Evolutionary conservation across 192 early-diverging fungal genomes (phyloP).

Genomic region (Coemansia sp.): DNA sequence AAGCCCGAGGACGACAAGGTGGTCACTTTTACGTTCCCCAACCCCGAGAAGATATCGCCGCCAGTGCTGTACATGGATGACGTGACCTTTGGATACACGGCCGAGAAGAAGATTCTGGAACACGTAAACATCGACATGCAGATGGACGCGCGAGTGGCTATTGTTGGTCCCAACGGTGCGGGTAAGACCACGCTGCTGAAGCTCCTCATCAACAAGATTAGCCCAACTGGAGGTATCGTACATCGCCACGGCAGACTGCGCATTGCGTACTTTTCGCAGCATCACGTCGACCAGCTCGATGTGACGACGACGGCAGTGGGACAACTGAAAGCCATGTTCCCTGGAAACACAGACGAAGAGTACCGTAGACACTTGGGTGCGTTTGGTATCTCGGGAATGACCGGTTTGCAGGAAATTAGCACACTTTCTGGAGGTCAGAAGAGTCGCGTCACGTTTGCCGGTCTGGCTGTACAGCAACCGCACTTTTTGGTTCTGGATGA

Average conservation of each 20-base stretch:
- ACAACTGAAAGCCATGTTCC: constrained; percentile 86
- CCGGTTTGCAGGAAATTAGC: constrained; percentile 88
- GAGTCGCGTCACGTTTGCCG: constrained; percentile 93
- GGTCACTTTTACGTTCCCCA: constrained; percentile 87
- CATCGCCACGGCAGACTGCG: constrained; percentile 92
- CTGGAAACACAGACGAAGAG: constrained; percentile 92
- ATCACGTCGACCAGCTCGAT: constrained; percentile 97
- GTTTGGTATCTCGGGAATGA: constrained; percentile 96
- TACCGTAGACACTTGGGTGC: constrained; percentile 90
- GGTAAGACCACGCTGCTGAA: constrained; percentile 98
- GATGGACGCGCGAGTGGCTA: constrained; percentile 96
- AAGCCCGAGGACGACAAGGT: constrained; percentile 77
- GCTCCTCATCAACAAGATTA: constrained; percentile 81
- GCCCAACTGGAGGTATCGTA: constrained; percentile 75
- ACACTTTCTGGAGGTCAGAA: constrained; percentile 98
- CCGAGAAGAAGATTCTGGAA: constrained; percentile 75
- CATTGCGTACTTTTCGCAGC: constrained; percentile 94
- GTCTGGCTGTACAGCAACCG: constrained; percentile 82
- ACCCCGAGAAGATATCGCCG: constrained; percentile 91
- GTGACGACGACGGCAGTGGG: constrained; percentile 77
- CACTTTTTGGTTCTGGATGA: constrained; percentile 98
- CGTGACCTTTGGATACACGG: constrained; percentile 86
- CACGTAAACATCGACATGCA: constrained; percentile 91
- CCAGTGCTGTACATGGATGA: constrained; percentile 96
- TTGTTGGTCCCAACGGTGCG: constrained; percentile 98